A percentile compares a stretch with the other conserved stretches of the same genome.
Conservation (phyloP, 257 asterid genomes). For the Nicotiana obtusifolia region DNA sequence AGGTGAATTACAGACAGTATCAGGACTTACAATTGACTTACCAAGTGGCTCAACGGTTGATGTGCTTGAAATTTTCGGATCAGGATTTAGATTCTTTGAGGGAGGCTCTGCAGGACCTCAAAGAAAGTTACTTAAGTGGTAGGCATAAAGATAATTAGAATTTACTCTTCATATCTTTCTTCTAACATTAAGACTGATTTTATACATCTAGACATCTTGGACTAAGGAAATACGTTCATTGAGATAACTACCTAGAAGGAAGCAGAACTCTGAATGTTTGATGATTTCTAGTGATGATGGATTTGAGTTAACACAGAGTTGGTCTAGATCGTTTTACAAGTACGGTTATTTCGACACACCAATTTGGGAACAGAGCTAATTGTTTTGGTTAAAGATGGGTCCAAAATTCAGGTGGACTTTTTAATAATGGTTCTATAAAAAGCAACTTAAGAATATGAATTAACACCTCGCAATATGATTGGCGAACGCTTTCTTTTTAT, state of each 20-base stretch:
- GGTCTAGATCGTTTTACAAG: no score
- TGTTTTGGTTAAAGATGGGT: background rate
- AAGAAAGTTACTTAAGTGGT: conserved; percentile 45
- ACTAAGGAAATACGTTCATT: background rate
- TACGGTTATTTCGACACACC: background rate
- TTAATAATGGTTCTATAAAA: background rate
- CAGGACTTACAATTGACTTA: conserved; percentile 59
- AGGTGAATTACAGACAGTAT: conserved; percentile 38
- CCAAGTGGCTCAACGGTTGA: conserved; percentile 67
- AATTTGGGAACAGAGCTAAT: background rate
- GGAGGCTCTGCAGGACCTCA: conserved; percentile 69
- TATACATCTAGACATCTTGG: background rate
- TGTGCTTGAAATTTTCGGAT: conserved; percentile 82
- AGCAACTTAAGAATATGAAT: background rate
- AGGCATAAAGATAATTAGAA: conserved; percentile 25
- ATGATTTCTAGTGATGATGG: background rate
- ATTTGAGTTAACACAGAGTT: no score
- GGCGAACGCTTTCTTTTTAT: no score
- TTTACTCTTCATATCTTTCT: background rate
- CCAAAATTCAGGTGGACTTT: background rate
- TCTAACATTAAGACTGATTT: background rate
- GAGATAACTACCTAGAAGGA: background rate
- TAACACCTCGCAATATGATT: no score
- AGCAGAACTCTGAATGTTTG: background rate
- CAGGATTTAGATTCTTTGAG: conserved; percentile 74